Base-by-base conservation (phyloP, 2,329 filamentous ascomycete genomes). In the Truncatella angustata region DNA sequence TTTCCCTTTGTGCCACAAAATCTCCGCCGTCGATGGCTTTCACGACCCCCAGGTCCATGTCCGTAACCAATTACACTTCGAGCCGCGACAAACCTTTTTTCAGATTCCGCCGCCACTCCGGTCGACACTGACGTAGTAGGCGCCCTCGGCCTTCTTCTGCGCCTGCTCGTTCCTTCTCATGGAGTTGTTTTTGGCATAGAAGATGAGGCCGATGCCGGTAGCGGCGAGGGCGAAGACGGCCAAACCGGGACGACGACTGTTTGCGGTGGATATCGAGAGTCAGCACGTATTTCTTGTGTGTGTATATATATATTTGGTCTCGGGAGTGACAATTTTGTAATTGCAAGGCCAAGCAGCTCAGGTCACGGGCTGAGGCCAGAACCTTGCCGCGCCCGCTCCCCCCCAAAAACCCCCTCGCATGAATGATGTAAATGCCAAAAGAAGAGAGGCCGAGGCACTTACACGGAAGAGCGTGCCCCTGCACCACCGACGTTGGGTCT, bases 71-170 rank as follows among this genome's bases (percentile, higher is more conserved):
- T 35, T 35, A 2, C 36, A 10, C 36, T 7, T n/a, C n/a, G 12
- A 14, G 35, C 4, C 4, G 35, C 20, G 35, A 3, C 11, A 14
- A 7, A 16, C 16, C 36, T n/a, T 34, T 7, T 20, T 23, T 59
- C 37, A 67, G 56, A 67, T 61, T 0, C 64, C 64, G 1, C 65
- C 65, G 28, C 78, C 78, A 58, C 77, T 80, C 21, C 78, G 72
- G 50, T 80, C 77, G 51, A 80, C 77, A 51, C 70, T 75, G 51
- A 80, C 77, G 61, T 79, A 76, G 46, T 73, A 68, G 55, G 72
- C 71, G 4, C 63, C 60, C 34, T 65, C 63, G 52, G 58, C 57
- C 26, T 63, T 66, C 66, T 54, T 65, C 60, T 77, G 74, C 35
- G 70, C 70, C 28, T 65, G 53, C 58, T 79, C 76, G 66, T 78